Evolutionary conservation across 1,284 basidiomycete genomes (phyloP).

Genomic region (Cystobasidiaceae sp.): DNA sequence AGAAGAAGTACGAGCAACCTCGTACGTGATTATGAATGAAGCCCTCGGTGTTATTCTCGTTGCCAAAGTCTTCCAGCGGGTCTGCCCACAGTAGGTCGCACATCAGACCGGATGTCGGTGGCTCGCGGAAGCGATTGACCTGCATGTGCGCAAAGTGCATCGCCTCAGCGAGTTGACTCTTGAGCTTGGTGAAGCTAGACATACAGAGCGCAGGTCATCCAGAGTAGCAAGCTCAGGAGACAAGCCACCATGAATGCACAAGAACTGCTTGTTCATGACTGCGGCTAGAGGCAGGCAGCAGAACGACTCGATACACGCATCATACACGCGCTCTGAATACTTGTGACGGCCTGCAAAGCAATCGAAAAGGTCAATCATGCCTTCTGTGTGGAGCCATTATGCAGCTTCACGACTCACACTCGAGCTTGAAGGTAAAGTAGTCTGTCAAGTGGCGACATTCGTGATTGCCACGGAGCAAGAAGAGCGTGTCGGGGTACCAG

Average conservation of each 20-base stretch:
- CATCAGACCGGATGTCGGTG: conserved; percentile 89
- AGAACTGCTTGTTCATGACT: conserved; percentile 95
- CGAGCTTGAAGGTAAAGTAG: conserved; percentile 95
- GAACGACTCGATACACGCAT: conserved; percentile 89
- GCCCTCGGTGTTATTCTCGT: conserved; percentile 76
- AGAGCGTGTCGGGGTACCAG: conserved; percentile 83
- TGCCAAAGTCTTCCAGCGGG: conserved; percentile 87
- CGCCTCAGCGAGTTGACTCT: neutral
- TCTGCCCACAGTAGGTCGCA: conserved; percentile 94
- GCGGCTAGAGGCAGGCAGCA: conserved; percentile 86
- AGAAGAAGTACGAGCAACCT: conserved; percentile 95
- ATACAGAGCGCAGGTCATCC: conserved; percentile 74
- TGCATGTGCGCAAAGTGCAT: conserved; percentile 43
- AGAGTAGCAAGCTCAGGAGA: conserved; percentile 85
- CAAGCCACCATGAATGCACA: conserved; percentile 90
- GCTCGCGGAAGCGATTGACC: conserved; percentile 92
- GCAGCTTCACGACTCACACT: conserved; percentile 58
- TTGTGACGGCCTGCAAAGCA: conserved; percentile 74
- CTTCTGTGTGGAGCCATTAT: neutral
- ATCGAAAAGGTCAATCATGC: conserved; percentile 13
- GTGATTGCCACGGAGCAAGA: conserved; percentile 91
- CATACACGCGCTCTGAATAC: conserved; percentile 83
- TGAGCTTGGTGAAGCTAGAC: conserved; percentile 39
- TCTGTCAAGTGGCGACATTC: conserved; percentile 95
- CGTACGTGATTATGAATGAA: conserved; percentile 91